These are phyloP conservation scores for Diddensiella caesifluorescens DNA, from an alignment of 805 yeast genomes.

Conservation along the genomic window DNA sequence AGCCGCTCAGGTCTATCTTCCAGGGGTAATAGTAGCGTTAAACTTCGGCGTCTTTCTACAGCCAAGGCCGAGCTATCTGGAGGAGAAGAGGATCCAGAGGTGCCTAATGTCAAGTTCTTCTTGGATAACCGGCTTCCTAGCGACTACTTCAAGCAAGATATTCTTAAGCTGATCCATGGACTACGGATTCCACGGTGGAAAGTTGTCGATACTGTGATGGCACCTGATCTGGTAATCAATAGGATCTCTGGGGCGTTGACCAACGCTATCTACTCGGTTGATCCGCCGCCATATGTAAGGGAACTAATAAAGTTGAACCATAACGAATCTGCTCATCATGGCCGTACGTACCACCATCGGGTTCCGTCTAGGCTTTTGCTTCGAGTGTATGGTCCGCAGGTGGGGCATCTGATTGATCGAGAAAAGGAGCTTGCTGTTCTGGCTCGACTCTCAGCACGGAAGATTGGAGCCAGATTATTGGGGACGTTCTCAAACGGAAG, in stretches of 20 bases:
- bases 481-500: constrained; percentile 93
- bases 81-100: constrained; percentile 10
- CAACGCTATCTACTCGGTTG: constrained; percentile 77
- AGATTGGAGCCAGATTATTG: constrained; percentile 81
- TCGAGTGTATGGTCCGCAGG: constrained; percentile 85
- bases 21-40: constrained; percentile 2
- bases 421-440: constrained; percentile 70
- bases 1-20: constrained; percentile 6
- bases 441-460: constrained; percentile 64
- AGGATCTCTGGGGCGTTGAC: constrained; percentile 92
- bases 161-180: constrained; percentile 56
- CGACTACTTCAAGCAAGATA: constrained; percentile 81
- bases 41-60: not conserved
- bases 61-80: not conserved
- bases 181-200: constrained; percentile 79
- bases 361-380: constrained; percentile 59
- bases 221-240: constrained; percentile 44
- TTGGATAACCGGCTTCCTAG: constrained; percentile 73
- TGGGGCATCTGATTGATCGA: constrained; percentile 79
- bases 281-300: constrained; percentile 42
- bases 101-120: constrained; percentile 42
- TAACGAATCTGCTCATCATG: constrained; percentile 11
- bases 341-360: constrained; percentile 28
- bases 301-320: constrained; percentile 31
- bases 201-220: constrained; percentile 38